Evolutionary conservation across 495 filamentous ascomycete species (phyloP).

Genomic region (Neurospora sp.): DNA sequence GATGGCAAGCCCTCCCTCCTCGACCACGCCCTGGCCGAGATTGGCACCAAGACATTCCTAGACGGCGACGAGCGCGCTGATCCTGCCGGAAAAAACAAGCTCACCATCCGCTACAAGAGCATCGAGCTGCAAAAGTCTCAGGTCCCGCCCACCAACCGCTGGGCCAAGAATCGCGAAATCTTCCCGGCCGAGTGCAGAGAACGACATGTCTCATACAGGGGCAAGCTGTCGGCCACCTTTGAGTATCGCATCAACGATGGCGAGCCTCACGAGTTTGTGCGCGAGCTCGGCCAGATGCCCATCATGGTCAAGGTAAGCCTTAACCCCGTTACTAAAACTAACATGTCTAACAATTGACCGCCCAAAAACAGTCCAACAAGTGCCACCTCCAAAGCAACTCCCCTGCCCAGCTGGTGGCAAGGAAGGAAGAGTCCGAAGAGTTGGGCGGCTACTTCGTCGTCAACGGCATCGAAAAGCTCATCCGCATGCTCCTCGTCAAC

Average conservation of each 20-base stretch:
- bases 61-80: constrained; percentile 57
- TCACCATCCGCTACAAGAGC: constrained; percentile 64
- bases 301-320: constrained; percentile 77
- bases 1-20: constrained; percentile 53
- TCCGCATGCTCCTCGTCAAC: constrained; percentile 82
- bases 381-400: constrained; percentile 82
- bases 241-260: constrained; percentile 80
- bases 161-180: constrained; percentile 69
- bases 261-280: constrained; percentile 63
- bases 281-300: constrained; percentile 80
- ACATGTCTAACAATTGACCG: neutral
- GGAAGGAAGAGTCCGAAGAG: constrained; percentile 90
- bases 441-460: constrained; percentile 90
- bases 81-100: constrained; percentile 51
- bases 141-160: constrained; percentile 71
- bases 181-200: constrained; percentile 90
- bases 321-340: no score
- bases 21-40: constrained; percentile 69
- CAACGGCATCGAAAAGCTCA: constrained; percentile 92
- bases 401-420: constrained; percentile 67
- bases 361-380: constrained; percentile 60
- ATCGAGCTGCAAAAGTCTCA: constrained; percentile 67
- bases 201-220: constrained; percentile 83
- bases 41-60: constrained; percentile 77
- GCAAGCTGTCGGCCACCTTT: constrained; percentile 68